These are phyloP conservation scores for Musa beccarii DNA, from an alignment of 176 grass and related monocot genomes.

Conservation along the genomic window DNA sequence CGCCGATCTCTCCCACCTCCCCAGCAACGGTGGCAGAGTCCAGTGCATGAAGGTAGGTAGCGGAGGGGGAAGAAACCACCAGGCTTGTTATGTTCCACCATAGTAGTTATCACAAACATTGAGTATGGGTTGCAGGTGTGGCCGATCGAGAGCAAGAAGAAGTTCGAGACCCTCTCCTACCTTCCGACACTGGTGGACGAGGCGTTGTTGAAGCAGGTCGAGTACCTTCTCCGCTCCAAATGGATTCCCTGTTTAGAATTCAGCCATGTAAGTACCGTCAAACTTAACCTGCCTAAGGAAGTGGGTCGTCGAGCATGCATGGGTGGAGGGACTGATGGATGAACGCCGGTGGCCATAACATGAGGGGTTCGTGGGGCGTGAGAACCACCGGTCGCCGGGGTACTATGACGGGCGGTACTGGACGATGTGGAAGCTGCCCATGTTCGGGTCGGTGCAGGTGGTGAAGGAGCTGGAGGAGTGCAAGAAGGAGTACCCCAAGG, in stretches of 20 bases:
- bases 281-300: neutral
- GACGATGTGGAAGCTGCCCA: conserved; percentile 8
- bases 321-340: neutral
- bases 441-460: conserved; percentile 9
- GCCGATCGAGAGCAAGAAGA: neutral
- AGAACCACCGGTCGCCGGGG: conserved; percentile 10
- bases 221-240: conserved; percentile 3
- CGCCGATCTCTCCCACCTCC: neutral
- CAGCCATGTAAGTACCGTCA: neutral
- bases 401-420: conserved; percentile 12
- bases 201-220: neutral
- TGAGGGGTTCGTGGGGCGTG: neutral
- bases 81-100: too few relatives aligned
- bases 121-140: neutral
- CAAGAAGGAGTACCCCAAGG: neutral
- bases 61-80: too few relatives aligned
- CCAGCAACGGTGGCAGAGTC: neutral
- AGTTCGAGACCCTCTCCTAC: conserved; percentile 9
- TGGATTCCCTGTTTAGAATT: conserved; percentile 5
- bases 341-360: neutral
- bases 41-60: conserved; percentile 5
- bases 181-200: neutral
- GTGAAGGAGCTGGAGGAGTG: conserved; percentile 3
- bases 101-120: neutral
- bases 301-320: neutral